Base-by-base conservation (phyloP, 164 flowering plant species). In the Pachysandra terminalis region DNA sequence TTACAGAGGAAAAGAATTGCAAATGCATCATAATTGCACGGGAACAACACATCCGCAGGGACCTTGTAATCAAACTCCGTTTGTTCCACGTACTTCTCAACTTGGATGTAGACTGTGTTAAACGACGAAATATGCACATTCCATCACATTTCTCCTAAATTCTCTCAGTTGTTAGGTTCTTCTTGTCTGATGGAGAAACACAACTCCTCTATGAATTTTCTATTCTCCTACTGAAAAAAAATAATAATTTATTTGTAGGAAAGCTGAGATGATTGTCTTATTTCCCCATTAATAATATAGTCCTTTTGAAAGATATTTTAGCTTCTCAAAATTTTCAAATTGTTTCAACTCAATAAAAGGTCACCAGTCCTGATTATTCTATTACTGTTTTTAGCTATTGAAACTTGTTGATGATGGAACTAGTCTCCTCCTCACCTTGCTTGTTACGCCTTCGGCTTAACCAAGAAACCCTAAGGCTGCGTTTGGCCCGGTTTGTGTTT, bases 361-460 rank as follows among this genome's bases (percentile, higher is more conserved):
- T 13, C 0, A 25, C 24, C 8, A 56, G 24, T 56, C 24, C 26
- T 19, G 59, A 56, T 19, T 56, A 19, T 56, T 56, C 14, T 23
- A 56, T 8, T 5, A 17, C 9, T 56, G 7, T 7, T 22, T 17
- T 25, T 25, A 17, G 24, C 10, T 21, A 9, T 17, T n/a, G n/a
- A n/a, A n/a, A n/a, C n/a, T n/a, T n/a, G n/a, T n/a, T n/a, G n/a
- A n/a, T n/a, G n/a, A 37, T 9, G 16, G 37, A 51, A 35, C 6
- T 17, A 59, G 68, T 53, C 59, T 13, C 24, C 53, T 27, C 45
- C 40, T 61, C 26, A 40, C 74, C 26, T 70, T 61, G 78, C 68
- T 61, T 51, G 62, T 51, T 63, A 63, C 76, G 65, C 66, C 74
- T 23, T n/a, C 58, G 67, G 56, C 65, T 27, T 23, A 49, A 69